A percentile compares a stretch with the other conserved stretches of the same genome.
phyloP scores from a whole-genome alignment of 2,329 filamentous ascomycete species.

The Coleophoma cylindrospora region DNA sequence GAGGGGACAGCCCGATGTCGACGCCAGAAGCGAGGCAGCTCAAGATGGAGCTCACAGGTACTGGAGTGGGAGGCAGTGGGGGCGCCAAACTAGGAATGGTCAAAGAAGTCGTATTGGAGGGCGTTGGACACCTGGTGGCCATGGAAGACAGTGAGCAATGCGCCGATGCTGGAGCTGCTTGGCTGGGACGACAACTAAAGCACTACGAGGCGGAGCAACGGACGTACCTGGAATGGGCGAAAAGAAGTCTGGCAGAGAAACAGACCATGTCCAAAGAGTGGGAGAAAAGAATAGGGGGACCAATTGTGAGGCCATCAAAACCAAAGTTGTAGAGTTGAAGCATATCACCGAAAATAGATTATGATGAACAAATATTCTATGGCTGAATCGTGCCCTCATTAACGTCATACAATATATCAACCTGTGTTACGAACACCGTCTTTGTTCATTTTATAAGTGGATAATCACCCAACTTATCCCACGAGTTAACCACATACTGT shows the following conservation, averaged over 20 bases:
- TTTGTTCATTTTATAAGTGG: too few relatives aligned
- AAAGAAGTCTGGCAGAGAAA: conserved; percentile 47
- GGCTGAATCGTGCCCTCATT: too few relatives aligned
- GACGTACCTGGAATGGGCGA: conserved; percentile 50
- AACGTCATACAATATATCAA: too few relatives aligned
- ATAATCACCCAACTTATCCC: too few relatives aligned
- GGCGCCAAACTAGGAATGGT: conserved; percentile 62
- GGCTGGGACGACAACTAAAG: conserved; percentile 51
- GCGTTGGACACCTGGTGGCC: conserved; percentile 73
- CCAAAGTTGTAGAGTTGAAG: conserved; percentile 7
- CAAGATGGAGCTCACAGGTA: conserved; percentile 61
- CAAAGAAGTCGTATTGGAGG: conserved; percentile 55
- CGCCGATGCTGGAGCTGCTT: conserved; percentile 54
- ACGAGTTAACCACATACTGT: too few relatives aligned
- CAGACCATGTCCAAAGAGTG: conserved; percentile 50
- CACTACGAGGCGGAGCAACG: conserved; percentile 53
- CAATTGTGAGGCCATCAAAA: conserved; percentile 5
- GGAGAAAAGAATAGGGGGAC: conserved; percentile 27
- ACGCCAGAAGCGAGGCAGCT: conserved; percentile 41
- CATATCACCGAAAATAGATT: not conserved
- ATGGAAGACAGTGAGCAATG: conserved; percentile 71
- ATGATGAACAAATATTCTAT: not conserved
- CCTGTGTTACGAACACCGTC: too few relatives aligned
- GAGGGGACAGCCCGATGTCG: conserved; percentile 53
- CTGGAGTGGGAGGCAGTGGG: conserved; percentile 63